A percentile compares a stretch with the other conserved stretches of the same genome.
phyloP scores from a whole-genome alignment of 2,329 filamentous ascomycete species.

The Fusarium fracticaudum region DNA sequence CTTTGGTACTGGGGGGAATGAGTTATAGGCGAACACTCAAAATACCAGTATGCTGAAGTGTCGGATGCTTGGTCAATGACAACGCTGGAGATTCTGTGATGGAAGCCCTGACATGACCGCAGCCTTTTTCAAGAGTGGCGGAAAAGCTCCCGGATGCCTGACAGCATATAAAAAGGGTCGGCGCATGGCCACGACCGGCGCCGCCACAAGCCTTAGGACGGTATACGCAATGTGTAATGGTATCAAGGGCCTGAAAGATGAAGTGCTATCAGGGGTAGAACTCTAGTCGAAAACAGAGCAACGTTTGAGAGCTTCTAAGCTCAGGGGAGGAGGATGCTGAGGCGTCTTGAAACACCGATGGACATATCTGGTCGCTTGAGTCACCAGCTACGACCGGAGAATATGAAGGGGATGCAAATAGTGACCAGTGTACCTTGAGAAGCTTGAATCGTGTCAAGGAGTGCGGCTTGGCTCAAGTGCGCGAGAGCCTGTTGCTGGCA shows the following conservation, averaged over 20 bases:
- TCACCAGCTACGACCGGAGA: neutral
- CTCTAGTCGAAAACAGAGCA: conserved; percentile 11
- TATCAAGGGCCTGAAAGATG: conserved; percentile 3
- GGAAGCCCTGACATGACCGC: neutral
- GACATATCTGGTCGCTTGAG: conserved; percentile 25
- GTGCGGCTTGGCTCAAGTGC: neutral
- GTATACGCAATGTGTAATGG: conserved; percentile 8
- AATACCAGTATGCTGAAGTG: neutral
- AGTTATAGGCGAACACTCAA: neutral
- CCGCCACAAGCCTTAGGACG: conserved; percentile 19
- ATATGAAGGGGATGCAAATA: too few relatives aligned
- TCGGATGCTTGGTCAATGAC: too few relatives aligned
- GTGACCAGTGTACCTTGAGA: neutral
- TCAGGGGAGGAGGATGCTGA: conserved; percentile 8
- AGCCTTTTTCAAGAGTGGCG: neutral
- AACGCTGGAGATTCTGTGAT: neutral
- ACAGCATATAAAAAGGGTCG: neutral
- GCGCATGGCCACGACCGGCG: neutral
- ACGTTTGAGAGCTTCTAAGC: conserved; percentile 7
- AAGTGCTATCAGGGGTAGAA: neutral
- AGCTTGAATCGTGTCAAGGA: neutral
- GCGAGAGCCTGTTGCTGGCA: too few relatives aligned
- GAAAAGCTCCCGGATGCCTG: too few relatives aligned
- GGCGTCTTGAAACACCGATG: conserved; percentile 24
- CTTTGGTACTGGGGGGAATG: too few relatives aligned